Percentiles rank a stretch among this genome's conserved stretches.
Evolutionary conservation across 176 grass and related monocot species (phyloP).

Genomic region (Aegilops umbellulata): DNA sequence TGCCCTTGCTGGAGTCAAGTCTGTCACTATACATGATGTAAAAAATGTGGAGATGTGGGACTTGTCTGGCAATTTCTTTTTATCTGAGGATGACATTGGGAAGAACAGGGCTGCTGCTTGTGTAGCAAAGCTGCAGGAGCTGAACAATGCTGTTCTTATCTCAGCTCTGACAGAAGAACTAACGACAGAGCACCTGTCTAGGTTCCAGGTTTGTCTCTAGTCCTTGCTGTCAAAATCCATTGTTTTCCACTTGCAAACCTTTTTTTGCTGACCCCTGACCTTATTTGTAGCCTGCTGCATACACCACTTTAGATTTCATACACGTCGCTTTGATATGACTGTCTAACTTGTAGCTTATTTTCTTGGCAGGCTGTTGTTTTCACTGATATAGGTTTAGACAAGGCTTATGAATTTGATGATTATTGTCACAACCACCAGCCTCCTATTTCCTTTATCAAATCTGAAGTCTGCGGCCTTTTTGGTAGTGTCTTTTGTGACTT

Average conservation of each 20-base stretch:
- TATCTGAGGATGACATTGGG: constrained; percentile 56
- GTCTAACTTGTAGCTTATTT: constrained; percentile 9
- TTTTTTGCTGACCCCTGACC: neutral
- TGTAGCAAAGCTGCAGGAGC: constrained; percentile 60
- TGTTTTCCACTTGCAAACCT: neutral
- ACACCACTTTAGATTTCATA: neutral
- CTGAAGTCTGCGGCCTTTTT: constrained; percentile 70
- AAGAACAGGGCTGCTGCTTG: constrained; percentile 67
- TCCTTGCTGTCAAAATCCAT: neutral
- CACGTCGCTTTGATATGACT: neutral
- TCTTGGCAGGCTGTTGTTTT: constrained; percentile 75
- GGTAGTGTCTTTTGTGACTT: constrained; percentile 70
- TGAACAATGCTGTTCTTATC: constrained; percentile 67
- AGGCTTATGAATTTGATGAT: constrained; percentile 64
- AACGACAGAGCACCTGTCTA: constrained; percentile 41
- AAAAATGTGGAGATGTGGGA: constrained; percentile 59
- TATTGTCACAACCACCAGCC: constrained; percentile 57
- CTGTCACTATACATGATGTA: constrained; percentile 67
- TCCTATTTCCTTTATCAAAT: constrained; percentile 71
- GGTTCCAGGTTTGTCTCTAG: constrained; percentile 55
- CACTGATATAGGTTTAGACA: constrained; percentile 61
- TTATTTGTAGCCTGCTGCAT: neutral
- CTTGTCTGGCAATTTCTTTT: constrained; percentile 78
- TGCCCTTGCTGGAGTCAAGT: constrained; percentile 78
- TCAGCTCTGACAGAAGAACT: constrained; percentile 57